Conservation (phyloP, 2,329 filamentous ascomycete genomes). For the Penicillium paneum region DNA sequence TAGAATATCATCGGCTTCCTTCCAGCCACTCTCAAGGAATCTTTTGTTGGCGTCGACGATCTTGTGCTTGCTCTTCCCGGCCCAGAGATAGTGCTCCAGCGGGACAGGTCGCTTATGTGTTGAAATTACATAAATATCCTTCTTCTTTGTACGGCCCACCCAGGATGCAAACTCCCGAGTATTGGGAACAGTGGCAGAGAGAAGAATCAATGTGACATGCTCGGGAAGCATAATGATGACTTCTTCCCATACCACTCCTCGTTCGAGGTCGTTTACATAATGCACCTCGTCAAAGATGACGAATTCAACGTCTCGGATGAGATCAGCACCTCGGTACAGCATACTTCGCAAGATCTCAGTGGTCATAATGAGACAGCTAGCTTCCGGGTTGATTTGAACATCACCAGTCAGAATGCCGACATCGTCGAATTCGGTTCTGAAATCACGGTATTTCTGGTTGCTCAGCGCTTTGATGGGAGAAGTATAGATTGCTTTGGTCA, state of each 20-base stretch:
- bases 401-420: conserved; percentile 96
- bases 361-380: conserved; percentile 98
- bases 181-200: conserved; percentile 96
- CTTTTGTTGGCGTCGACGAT: conserved; percentile 91
- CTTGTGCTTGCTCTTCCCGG: conserved; percentile 85
- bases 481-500: conserved; percentile 99
- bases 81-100: conserved; percentile 94
- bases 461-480: conserved; percentile 97
- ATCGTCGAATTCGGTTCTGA: conserved; percentile 84
- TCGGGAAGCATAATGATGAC: conserved; percentile 99
- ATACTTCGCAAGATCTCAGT: conserved; percentile 97
- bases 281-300: conserved; percentile 99
- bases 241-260: conserved; percentile 98
- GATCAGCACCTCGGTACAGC: conserved; percentile 91
- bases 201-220: conserved; percentile 89
- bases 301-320: conserved; percentile 96
- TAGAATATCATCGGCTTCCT: conserved; percentile 79
- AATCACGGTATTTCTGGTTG: conserved; percentile 98
- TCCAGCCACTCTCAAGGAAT: conserved; percentile 91
- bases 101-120: conserved; percentile 93
- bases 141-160: conserved; percentile 97
- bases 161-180: conserved; percentile 97
- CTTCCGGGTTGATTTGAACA: conserved; percentile 95
- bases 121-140: conserved; percentile 98
- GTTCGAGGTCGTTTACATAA: conserved; percentile 93